Evolutionary conservation across 768 basidiomycete species (phyloP), one percentile per base, ranked within the genome.

Genomic region (Calocybe indica): DNA sequence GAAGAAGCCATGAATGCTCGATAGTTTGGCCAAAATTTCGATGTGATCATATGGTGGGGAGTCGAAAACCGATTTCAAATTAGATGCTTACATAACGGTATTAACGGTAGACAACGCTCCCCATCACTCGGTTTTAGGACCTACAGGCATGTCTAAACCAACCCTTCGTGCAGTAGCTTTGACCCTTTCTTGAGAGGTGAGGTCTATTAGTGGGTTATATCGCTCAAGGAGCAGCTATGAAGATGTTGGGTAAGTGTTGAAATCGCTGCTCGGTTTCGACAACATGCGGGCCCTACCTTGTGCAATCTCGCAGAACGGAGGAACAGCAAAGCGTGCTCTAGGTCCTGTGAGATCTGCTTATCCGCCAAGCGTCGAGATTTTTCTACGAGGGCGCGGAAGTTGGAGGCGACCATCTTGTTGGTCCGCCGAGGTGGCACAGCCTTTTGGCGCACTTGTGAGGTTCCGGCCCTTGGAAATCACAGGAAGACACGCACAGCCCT

Each of bases 101-200:
- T n/a, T 41, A 12, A 41, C 10, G 2, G n/a, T 41, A 3, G 28
- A 12, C n/a, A 43, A 35, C 37, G 14, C 15, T 41, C 13, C 43
- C 14, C 38, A 33, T 46, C 29, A 45, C 37, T 63, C 55, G 40
- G 60, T 52, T 44, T 66, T 65, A 49, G 60, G 68, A 30, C 68
- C 64, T 40, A 77, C 58, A 7, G 92, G 92, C 76, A 93, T 84
- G 57, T 95, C 76, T 45, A 97, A 66, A 4, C 93, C 93, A 33
- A 97, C 93, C 52, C 92, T 71, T 38, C 82, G 76, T 3, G 92
- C 92, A 0, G 93, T 93, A 1, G 89, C 89, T 57, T 83, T 74
- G 51, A 95, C 76, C 54, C 87, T 72, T 61, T 95, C 91, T 54
- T 91, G 82, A 5, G 75, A 68, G 0, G 90, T 85, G 52, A 94